Conservation (phyloP, 805 yeast species). For the Candida peoriensis region DNA sequence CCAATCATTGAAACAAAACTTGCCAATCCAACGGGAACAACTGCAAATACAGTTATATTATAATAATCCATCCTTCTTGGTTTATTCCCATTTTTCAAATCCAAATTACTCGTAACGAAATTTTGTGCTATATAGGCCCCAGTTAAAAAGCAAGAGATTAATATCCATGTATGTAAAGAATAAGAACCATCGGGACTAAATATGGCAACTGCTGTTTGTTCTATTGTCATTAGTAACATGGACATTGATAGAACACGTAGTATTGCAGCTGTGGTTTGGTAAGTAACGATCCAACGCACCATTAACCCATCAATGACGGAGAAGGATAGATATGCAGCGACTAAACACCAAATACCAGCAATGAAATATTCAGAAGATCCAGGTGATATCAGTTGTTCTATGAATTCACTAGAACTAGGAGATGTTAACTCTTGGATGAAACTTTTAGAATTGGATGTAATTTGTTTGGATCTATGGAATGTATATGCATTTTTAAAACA, state of each 20-base stretch:
- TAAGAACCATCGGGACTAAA: conserved; percentile 69
- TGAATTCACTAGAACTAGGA: background rate
- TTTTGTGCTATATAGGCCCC: conserved; percentile 78
- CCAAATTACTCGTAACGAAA: conserved; percentile 76
- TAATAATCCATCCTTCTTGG: conserved; percentile 75
- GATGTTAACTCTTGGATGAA: conserved; percentile 1
- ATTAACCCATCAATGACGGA: conserved; percentile 83
- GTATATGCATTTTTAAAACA: conserved; percentile 29
- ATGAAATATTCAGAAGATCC: conserved; percentile 73
- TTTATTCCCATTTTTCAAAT: conserved; percentile 30
- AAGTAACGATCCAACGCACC: conserved; percentile 91
- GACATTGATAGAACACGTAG: conserved; percentile 83
- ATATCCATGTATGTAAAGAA: conserved; percentile 84
- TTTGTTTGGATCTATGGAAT: background rate
- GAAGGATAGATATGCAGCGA: conserved; percentile 78
- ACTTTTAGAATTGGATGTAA: conserved; percentile 3
- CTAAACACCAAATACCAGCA: conserved; percentile 91
- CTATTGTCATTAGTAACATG: conserved; percentile 62
- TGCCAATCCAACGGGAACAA: conserved; percentile 95
- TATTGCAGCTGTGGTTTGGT: conserved; percentile 83
- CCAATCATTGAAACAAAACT: conserved; percentile 91
- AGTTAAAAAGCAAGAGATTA: conserved; percentile 82
- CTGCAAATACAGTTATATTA: conserved; percentile 90
- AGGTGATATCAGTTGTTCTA: conserved; percentile 42
- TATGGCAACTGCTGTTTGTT: conserved; percentile 60